Base-by-base conservation (phyloP, 2,329 filamentous ascomycete genomes). In the Leptosphaerulina australis region DNA sequence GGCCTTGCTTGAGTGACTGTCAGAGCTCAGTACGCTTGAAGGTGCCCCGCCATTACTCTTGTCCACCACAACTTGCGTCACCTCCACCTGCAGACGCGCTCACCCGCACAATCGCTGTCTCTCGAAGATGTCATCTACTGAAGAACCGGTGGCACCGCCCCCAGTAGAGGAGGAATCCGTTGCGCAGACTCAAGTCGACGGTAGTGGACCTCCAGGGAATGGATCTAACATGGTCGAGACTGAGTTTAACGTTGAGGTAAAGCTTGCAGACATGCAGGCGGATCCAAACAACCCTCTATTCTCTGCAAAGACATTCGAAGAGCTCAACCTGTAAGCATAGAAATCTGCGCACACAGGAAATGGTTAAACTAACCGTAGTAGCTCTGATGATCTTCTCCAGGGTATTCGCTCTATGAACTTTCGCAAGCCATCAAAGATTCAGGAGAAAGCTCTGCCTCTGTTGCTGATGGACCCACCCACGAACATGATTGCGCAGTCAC, bases 401-500 rank as follows among this genome's bases (percentile, higher is more conserved):
- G 78, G 83, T 31, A 88, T 97, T 58, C 82, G 92, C 44, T 85
- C 90, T 59, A 88, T 97, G 82, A 88, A 88, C 76, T 97, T 97
- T 79, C 83, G 87, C 67, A 96, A 95, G 75, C 94, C 94, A 0
- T 97, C 94, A 48, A 99, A 99, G 78, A 96, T 99, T 60, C 94
- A 99, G 78, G 94, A 96, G 74, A 90, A 88, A 63, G 94, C 94
- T 1, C 83, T 99, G 14, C 94, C 94, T 21, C 81, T 99, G 46
- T 88, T 99, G 68, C 83, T 99, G 57, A 79, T 83, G 63, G 81
- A 96, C 68, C 93, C 94, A n/a, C 88, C 93, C 0, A 82, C 82
- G 59, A 97, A 97, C 75, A 88, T 99, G 83, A 93, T 99, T 68
- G 94, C 92, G 3, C 94, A 99, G 76, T 99, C 94, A n/a, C 94